phyloP scores from a whole-genome alignment of 2,329 filamentous ascomycete genomes.

The Neurospora crassa region DNA sequence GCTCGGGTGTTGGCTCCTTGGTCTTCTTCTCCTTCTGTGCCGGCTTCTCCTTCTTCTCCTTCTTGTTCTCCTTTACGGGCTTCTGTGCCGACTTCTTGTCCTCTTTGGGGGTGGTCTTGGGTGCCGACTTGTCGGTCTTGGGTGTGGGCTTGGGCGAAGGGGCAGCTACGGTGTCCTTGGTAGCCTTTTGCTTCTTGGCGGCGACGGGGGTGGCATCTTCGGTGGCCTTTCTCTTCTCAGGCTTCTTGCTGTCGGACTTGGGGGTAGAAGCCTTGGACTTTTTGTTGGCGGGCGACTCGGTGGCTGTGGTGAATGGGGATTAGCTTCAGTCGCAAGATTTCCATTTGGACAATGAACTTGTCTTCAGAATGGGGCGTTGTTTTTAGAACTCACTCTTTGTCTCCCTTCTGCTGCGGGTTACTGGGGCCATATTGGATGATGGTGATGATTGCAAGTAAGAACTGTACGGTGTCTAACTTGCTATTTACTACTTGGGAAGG shows the following conservation, averaged over 20 bases:
- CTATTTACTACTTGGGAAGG: not conserved
- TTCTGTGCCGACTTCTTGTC: constrained; percentile 13
- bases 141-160: not conserved
- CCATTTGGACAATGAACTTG: not conserved
- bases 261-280: constrained; percentile 12
- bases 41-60: constrained; percentile 11
- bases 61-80: constrained; percentile 6
- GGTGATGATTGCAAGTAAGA: constrained; percentile 1
- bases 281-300: constrained; percentile 12
- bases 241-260: constrained; percentile 8
- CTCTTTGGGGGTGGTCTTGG: constrained; percentile 15
- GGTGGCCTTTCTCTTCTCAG: constrained; percentile 19
- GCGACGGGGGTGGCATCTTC: constrained; percentile 20
- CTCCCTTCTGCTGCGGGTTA: constrained; percentile 18
- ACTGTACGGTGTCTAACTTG: not conserved
- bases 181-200: constrained; percentile 21
- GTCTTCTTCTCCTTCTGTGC: constrained; percentile 3
- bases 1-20: constrained; percentile 3
- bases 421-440: constrained; percentile 18
- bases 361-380: not conserved
- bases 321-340: not conserved
- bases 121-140: constrained; percentile 9
- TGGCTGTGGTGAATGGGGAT: constrained; percentile 9
- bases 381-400: constrained; percentile 15
- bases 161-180: constrained; percentile 9